Conservation (phyloP, 805 yeast genomes). For the fission yeast (Schizosaccharomyces pombe) region DNA sequence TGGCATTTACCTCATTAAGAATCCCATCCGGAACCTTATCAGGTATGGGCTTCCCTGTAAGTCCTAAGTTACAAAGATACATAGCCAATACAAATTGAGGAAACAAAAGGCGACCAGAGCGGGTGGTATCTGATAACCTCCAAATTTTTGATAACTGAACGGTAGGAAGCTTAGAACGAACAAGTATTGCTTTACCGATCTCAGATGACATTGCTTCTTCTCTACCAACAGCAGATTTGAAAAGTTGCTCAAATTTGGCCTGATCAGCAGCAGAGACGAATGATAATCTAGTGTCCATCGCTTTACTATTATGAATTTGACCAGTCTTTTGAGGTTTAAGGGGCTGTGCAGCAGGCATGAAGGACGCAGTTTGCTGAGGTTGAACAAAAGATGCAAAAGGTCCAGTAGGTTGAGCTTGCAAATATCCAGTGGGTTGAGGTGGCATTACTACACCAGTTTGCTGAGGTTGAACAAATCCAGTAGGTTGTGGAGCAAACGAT, state of each 20-base stretch:
- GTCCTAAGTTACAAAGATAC: constrained; percentile 57
- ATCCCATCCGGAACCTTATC: constrained; percentile 44
- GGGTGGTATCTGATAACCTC: constrained; percentile 67
- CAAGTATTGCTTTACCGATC: constrained; percentile 52
- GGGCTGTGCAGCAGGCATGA: not conserved
- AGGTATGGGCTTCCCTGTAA: constrained; percentile 63
- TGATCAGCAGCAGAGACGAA: constrained; percentile 74
- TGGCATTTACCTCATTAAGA: constrained; percentile 63
- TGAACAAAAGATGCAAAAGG: constrained; percentile 1
- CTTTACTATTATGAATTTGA: not conserved
- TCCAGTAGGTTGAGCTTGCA: not conserved
- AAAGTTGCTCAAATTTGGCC: constrained; percentile 61
- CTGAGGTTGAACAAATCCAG: not conserved
- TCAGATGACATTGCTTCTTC: constrained; percentile 32
- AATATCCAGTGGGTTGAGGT: not conserved
- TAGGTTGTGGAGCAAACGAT: not conserved
- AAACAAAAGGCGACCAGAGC: constrained; percentile 62
- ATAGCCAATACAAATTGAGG: constrained; percentile 88
- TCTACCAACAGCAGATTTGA: constrained; percentile 52
- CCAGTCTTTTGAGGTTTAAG: constrained; percentile 3
- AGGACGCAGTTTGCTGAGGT: not conserved
- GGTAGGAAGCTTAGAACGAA: constrained; percentile 59
- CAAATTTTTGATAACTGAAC: constrained; percentile 62
- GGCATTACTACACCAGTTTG: not conserved
- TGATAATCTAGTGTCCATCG: constrained; percentile 32